A percentile compares a stretch with the other conserved stretches of the same genome.
Evolutionary conservation across 2,329 filamentous ascomycete species (phyloP).

Genomic region (Phialocephala subalpina): DNA sequence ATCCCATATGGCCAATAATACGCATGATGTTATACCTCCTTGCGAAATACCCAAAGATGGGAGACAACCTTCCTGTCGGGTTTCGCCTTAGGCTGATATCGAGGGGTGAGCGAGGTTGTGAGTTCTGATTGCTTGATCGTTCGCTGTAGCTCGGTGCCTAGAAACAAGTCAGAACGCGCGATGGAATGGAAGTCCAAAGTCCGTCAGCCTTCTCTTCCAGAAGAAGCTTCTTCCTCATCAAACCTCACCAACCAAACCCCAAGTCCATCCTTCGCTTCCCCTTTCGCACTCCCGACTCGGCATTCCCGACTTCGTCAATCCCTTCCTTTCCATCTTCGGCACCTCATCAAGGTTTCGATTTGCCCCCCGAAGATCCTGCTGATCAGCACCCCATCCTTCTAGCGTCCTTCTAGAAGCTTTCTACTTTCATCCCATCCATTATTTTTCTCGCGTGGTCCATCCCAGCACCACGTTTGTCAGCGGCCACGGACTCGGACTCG

Average conservation of each 20-base stretch:
- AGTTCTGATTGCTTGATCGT: not conserved
- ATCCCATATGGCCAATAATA: not conserved
- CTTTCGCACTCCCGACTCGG: not conserved
- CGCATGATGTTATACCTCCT: not conserved
- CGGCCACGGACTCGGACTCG: not conserved
- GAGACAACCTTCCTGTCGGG: not conserved
- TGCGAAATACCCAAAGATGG: not conserved
- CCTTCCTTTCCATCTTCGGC: too few relatives aligned
- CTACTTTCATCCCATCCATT: not conserved
- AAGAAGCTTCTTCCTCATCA: not conserved
- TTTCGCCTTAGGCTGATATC: not conserved
- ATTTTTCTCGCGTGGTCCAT: too few relatives aligned
- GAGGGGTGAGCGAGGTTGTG: not conserved
- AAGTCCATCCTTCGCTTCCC: not conserved
- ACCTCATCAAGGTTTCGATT: too few relatives aligned
- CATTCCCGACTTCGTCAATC: constrained; percentile 1
- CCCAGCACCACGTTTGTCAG: not conserved
- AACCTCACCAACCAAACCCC: not conserved
- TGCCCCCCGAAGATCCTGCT: not conserved
- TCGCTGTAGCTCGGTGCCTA: not conserved
- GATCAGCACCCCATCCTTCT: not conserved
- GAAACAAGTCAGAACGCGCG: not conserved
- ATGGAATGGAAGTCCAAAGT: not conserved
- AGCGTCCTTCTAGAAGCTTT: not conserved
- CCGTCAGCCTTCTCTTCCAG: not conserved